Base-by-base conservation (phyloP, 148 eudicot species). In the Drosera capensis region DNA sequence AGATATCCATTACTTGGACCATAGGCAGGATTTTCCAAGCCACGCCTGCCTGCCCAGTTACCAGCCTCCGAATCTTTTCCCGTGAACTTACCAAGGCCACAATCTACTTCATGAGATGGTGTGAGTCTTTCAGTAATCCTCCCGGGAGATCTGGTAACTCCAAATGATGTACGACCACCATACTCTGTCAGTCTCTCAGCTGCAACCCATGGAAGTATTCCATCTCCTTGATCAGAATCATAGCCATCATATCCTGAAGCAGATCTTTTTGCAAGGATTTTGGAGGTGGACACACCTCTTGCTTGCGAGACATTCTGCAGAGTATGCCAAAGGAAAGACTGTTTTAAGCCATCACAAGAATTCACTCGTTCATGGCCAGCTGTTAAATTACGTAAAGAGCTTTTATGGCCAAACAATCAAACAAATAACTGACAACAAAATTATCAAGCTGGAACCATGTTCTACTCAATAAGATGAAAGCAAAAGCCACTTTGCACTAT, bases 191-290 rank as follows among this genome's bases (percentile, higher is more conserved):
- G 38, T 49, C 65, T 54, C 57, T 71, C 64, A 43, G 31, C 61
- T 48, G n/a, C n/a, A n/a, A n/a, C n/a, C n/a, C n/a, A n/a, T n/a
- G n/a, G n/a, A n/a, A n/a, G n/a, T n/a, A n/a, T n/a, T n/a, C n/a
- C n/a, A n/a, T 66, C 80, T 43, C 49, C 72, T 60, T 66, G 62
- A 54, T 76, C 74, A 48, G 65, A 68, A 59, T 67, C 74, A 55
- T 58, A 68, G 46, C 59, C 81, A 25, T 72, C 81, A 62, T 54
- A 64, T 20, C 55, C 78, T 54, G 49, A 43, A 23, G 68, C 26
- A 43, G 51, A 51, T 18, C 72, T 74, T 26, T 55, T 51, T 34
- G 64, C 69, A 49, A 50, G 23, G 15, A 65, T 20, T 45, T 62
- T 67, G 19, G 50, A 35, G 51, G 62, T 49, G 20, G 80, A 49